Percentiles rank a stretch among this genome's conserved stretches.
Evolutionary conservation across 1,139 yeast species (phyloP).

Genomic region (Meyerozyma elateridarum): DNA sequence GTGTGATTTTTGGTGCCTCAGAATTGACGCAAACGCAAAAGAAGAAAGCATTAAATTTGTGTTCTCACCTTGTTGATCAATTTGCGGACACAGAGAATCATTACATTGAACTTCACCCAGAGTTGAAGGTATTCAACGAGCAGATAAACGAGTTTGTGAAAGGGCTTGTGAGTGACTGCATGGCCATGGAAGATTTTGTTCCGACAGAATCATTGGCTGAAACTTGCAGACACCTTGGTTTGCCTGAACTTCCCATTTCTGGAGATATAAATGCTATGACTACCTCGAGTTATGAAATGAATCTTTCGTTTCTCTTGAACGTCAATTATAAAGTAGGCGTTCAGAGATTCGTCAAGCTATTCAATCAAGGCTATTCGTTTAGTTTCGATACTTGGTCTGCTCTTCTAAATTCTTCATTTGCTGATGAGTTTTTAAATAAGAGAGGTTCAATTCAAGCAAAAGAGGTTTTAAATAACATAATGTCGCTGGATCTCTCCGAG

Average conservation of each 20-base stretch:
- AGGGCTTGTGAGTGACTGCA: background rate
- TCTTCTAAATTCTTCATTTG: conserved; percentile 28
- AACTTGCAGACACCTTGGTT: conserved; percentile 3
- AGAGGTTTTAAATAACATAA: conserved; percentile 25
- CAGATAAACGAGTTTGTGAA: background rate
- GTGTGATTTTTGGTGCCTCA: conserved; percentile 13
- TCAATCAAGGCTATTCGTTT: conserved; percentile 28
- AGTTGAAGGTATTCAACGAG: background rate
- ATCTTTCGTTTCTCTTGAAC: conserved; percentile 27
- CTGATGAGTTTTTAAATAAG: conserved; percentile 16
- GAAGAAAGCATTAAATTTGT: conserved; percentile 13
- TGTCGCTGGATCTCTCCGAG: conserved; percentile 17
- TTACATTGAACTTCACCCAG: conserved; percentile 20
- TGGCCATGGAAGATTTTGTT: background rate
- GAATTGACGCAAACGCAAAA: background rate
- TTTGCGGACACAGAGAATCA: conserved; percentile 50
- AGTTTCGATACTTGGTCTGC: conserved; percentile 30
- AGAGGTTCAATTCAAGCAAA: conserved; percentile 16
- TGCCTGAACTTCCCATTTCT: background rate
- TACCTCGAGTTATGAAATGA: conserved; percentile 16
- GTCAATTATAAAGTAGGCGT: conserved; percentile 28
- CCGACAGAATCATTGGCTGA: background rate
- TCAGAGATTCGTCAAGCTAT: conserved; percentile 22
- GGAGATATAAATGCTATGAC: conserved; percentile 4
- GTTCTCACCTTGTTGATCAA: conserved; percentile 42